Conservation (phyloP, 192 early-diverging fungal genomes). For the Paraglomus brasilianum region DNA sequence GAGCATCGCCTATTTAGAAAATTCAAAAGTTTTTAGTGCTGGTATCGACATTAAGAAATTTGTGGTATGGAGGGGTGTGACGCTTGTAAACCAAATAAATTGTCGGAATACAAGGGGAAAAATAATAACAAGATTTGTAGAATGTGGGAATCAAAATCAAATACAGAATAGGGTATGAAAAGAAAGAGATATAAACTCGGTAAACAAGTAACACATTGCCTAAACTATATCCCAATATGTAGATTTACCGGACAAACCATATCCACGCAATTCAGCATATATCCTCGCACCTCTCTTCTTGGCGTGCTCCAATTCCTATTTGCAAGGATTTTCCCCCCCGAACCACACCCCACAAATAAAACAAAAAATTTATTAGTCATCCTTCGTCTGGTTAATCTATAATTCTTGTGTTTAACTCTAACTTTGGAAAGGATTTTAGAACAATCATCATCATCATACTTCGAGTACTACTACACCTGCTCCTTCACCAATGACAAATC, state of each 20-base stretch:
- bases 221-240: background rate
- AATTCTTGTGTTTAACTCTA: no score
- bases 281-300: slow-evolving; percentile 78
- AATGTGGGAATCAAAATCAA: background rate
- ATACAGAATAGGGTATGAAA: background rate
- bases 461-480: slow-evolving; percentile 87
- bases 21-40: background rate
- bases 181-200: background rate
- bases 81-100: background rate
- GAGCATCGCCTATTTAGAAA: slow-evolving; percentile 62
- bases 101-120: background rate
- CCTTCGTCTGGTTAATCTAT: no score
- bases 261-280: slow-evolving; percentile 87
- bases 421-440: no score
- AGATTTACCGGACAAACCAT: slow-evolving; percentile 74
- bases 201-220: background rate
- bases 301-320: slow-evolving; percentile 78
- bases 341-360: no score
- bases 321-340: no score
- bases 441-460: slow-evolving; percentile 3
- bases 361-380: no score
- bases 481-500: slow-evolving; percentile 96
- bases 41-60: background rate
- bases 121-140: background rate
- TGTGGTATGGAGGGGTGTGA: background rate